Base-by-base conservation (phyloP, 2,329 filamentous ascomycete species). In the Sphaerulina vaccinii region DNA sequence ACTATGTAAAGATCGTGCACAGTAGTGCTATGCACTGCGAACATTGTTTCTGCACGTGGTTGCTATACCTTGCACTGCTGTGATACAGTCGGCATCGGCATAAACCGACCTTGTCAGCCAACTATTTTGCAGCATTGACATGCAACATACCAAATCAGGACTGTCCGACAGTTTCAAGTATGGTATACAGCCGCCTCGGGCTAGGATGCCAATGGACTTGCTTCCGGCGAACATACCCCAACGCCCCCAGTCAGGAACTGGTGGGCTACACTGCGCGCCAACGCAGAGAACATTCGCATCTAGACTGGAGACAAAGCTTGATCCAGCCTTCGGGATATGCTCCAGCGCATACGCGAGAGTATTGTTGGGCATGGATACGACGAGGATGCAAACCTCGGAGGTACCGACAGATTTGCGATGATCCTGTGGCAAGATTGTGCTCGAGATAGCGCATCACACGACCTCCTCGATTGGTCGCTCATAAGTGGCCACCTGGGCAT, bases 21-120 rank as follows among this genome's bases (percentile, higher is more conserved):
- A 9, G 1, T 3, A 32, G 27, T 10, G 24, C n/a, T 49, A 44
- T 55, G 53, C 53, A 49, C 23, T 41, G 27, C 53, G 53, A 51
- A 41, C 53, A 55, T 55, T 52, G 53, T 55, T n/a, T 45, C 53
- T 49, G 49, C 53, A 52, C 49, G 53, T 46, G 53, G 35, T 15
- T 18, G 19, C 32, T 36, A 9, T 38, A 21, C n/a, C 29, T 24
- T 32, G 35, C 24, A 24, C 21, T 43, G 23, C 18, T 19, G 41
- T 49, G 37, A n/a, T 22, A 49, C 45, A 15, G 24, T 49, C 36
- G 45, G 13, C 33, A 32, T 41, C 36, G 18, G 32, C 22, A 35
- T 16, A 22, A 13, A 24, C 11, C 39, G 39, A n/a, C n/a, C 27
- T 39, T 35, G 37, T 35, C 35, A 48, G 35, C 44, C 44, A 47